A percentile compares a stretch with the other conserved stretches of the same genome.
Evolutionary conservation across 164 flowering plant genomes (phyloP).

Genomic region (Annona cherimola): DNA sequence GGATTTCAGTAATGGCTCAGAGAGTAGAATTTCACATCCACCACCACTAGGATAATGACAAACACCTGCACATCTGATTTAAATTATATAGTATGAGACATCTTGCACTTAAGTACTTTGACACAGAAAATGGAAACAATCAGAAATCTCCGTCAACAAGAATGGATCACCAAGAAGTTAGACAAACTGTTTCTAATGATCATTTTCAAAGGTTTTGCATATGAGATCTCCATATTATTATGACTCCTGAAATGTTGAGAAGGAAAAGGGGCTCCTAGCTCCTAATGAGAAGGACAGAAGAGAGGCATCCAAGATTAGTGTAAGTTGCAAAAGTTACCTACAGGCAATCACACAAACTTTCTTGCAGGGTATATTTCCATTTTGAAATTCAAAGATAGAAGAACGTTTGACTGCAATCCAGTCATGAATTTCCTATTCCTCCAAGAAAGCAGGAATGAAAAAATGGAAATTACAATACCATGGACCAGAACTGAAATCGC

Average conservation of each 20-base stretch:
- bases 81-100: not conserved
- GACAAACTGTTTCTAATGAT: not conserved
- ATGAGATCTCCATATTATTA: not conserved
- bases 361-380: too few species aligned
- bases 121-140: not conserved
- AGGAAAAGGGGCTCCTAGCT: not conserved
- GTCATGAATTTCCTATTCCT: too few species aligned
- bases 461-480: too few species aligned
- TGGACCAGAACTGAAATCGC: too few species aligned
- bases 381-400: too few species aligned
- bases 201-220: not conserved
- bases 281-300: not conserved
- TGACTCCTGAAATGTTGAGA: constrained; percentile 8
- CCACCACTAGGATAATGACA: constrained; percentile 12
- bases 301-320: not conserved
- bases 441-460: too few species aligned
- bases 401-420: too few species aligned
- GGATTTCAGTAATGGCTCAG: constrained; percentile 16
- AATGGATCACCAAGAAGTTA: not conserved
- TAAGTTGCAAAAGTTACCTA: too few species aligned
- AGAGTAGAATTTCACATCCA: constrained; percentile 18
- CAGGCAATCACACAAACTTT: too few species aligned
- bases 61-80: constrained; percentile 12
- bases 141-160: not conserved
- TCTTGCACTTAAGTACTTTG: not conserved